Percentiles rank a stretch among this genome's conserved stretches.
These are phyloP conservation scores for Raffaelea arxii DNA, from an alignment of 2,329 filamentous ascomycete species.

Conservation along the genomic window DNA sequence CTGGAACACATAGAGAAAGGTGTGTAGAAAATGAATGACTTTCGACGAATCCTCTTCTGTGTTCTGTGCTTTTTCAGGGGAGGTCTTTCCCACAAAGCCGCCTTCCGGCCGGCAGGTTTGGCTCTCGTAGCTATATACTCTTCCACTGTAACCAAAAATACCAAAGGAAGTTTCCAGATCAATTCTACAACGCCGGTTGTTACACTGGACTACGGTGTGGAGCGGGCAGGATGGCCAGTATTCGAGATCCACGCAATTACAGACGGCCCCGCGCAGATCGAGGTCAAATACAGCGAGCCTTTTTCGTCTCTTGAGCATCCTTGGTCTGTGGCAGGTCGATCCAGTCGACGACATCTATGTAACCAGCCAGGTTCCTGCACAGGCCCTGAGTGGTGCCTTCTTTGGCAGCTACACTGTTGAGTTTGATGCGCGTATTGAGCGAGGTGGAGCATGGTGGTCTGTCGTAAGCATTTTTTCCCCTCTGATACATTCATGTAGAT, in stretches of 20 bases:
- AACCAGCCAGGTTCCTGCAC: not conserved
- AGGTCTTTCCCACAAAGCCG: no score
- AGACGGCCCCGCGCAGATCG: not conserved
- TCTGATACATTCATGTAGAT: no score
- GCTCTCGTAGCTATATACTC: no score
- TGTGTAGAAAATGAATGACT: no score
- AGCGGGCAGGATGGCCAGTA: not conserved
- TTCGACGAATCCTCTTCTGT: no score
- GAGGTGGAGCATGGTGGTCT: not conserved
- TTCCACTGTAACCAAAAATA: no score
- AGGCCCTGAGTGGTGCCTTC: not conserved
- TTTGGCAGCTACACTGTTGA: no score
- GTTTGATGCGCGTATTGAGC: not conserved
- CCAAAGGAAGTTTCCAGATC: no score
- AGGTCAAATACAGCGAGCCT: not conserved
- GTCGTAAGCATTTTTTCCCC: no score
- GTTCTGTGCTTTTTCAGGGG: no score
- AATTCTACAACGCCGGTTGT: not conserved
- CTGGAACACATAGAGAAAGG: no score
- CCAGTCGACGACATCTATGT: not conserved
- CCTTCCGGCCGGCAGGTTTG: no score
- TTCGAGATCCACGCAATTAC: not conserved
- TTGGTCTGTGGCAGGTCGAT: not conserved
- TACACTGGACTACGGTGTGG: not conserved
- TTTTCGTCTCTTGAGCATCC: not conserved